These are phyloP conservation scores for Talaromyces thailandensis DNA, from an alignment of 495 filamentous ascomycete species.

Conservation along the genomic window DNA sequence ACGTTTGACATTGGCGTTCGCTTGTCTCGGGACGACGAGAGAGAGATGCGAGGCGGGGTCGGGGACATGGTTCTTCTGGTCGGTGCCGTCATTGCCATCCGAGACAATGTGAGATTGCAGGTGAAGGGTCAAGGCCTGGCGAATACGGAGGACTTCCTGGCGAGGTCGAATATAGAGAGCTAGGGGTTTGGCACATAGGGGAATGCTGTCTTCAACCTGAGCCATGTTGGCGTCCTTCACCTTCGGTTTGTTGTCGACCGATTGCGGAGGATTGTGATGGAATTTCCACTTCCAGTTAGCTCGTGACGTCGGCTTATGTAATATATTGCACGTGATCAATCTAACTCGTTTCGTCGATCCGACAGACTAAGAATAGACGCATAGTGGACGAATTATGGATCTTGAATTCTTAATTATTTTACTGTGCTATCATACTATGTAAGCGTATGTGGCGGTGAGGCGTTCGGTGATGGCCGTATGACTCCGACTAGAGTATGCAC, in stretches of 20 bases:
- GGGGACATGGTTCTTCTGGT: slow-evolving; percentile 11
- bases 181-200: slow-evolving; percentile 28
- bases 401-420: neutral
- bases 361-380: neutral
- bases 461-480: neutral
- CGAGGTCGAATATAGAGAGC: slow-evolving; percentile 37
- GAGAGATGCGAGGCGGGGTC: slow-evolving; percentile 23
- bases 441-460: neutral
- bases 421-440: no score
- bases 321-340: neutral
- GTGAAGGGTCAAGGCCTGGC: slow-evolving; percentile 34
- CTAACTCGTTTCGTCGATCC: neutral
- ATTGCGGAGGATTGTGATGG: slow-evolving; percentile 1
- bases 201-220: slow-evolving; percentile 16
- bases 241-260: neutral
- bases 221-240: neutral
- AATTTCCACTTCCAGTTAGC: neutral
- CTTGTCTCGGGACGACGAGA: slow-evolving; percentile 27
- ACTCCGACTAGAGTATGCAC: neutral
- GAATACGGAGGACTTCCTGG: slow-evolving; percentile 36
- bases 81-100: slow-evolving; percentile 16
- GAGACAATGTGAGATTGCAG: slow-evolving; percentile 32
- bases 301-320: neutral
- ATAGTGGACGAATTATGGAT: neutral
- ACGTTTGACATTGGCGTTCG: slow-evolving; percentile 25